Conservation (phyloP, 2,329 filamentous ascomycete species). For the Aspergillus cejpii region DNA sequence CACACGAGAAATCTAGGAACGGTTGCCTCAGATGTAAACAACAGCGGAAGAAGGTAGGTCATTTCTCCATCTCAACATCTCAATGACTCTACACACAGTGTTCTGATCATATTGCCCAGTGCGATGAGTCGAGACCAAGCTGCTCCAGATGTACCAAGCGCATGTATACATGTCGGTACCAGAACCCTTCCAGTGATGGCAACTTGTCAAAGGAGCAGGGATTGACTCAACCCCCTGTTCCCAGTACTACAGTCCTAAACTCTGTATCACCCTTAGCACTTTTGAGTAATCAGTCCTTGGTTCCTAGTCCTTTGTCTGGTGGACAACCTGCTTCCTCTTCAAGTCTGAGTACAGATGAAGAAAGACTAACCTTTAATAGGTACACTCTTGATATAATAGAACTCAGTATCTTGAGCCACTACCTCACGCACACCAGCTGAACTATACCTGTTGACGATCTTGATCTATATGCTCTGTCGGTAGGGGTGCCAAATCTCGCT, state of each 20-base stretch:
- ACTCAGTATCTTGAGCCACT: slow-evolving; percentile 38
- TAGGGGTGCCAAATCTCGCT: slow-evolving; percentile 42
- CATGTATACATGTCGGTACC: slow-evolving; percentile 28
- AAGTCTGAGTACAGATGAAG: slow-evolving; percentile 1
- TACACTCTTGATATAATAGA: slow-evolving; percentile 23
- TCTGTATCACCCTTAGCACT: not conserved
- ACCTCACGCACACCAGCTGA: slow-evolving; percentile 39
- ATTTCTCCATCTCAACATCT: not conserved
- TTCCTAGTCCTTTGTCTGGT: slow-evolving; percentile 5
- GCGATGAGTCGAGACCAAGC: slow-evolving; percentile 30
- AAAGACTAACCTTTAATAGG: not conserved
- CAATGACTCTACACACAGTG: not conserved
- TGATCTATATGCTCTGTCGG: slow-evolving; percentile 38
- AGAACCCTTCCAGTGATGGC: slow-evolving; percentile 3
- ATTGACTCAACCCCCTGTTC: not conserved
- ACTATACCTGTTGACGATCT: slow-evolving; percentile 33
- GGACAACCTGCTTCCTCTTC: slow-evolving; percentile 2
- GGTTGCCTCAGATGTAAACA: slow-evolving; percentile 34
- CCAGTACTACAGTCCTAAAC: not conserved
- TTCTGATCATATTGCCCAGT: slow-evolving; percentile 22
- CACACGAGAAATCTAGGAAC: slow-evolving; percentile 31
- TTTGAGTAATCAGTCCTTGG: slow-evolving; percentile 7
- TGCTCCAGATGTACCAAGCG: slow-evolving; percentile 33
- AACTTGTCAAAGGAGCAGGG: slow-evolving; percentile 5
- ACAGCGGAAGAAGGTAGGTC: slow-evolving; percentile 32